phyloP scores from a whole-genome alignment of 2,329 filamentous ascomycete species.

The Fusarium cyanostomum region DNA sequence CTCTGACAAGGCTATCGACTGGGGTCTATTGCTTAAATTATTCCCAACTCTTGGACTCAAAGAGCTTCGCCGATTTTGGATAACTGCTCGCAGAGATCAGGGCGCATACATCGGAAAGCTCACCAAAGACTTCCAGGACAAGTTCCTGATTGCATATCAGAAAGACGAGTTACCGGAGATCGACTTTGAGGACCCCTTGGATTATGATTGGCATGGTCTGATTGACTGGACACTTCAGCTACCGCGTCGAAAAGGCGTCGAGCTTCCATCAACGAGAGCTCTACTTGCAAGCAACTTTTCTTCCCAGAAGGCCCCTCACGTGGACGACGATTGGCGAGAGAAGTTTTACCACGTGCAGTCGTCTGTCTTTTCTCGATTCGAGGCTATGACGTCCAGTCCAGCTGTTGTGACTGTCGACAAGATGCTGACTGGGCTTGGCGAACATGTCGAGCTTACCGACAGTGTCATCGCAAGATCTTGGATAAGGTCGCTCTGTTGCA shows the following conservation, averaged over 20 bases:
- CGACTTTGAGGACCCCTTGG: constrained; percentile 68
- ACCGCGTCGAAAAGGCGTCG: constrained; percentile 54
- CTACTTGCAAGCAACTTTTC: constrained; percentile 56
- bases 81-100: constrained; percentile 59
- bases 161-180: constrained; percentile 67
- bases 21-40: constrained; percentile 65
- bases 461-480: constrained; percentile 64
- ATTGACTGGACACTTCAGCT: constrained; percentile 73
- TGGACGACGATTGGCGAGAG: constrained; percentile 61
- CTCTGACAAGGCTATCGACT: constrained; percentile 67
- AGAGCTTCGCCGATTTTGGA: constrained; percentile 66
- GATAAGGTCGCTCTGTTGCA: constrained; percentile 68
- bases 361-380: constrained; percentile 66
- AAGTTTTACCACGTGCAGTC: constrained; percentile 64
- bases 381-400: constrained; percentile 61
- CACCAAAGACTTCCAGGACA: constrained; percentile 70
- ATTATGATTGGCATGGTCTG: constrained; percentile 74
- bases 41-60: constrained; percentile 64
- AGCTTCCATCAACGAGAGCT: constrained; percentile 59
- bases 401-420: constrained; percentile 49
- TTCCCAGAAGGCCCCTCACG: constrained; percentile 49
- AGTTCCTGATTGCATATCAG: constrained; percentile 73
- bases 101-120: constrained; percentile 62
- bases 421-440: constrained; percentile 6
- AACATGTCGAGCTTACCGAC: constrained; percentile 36